Conservation (phyloP, 768 basidiomycete species). For the Cystobasidium ongulense region DNA sequence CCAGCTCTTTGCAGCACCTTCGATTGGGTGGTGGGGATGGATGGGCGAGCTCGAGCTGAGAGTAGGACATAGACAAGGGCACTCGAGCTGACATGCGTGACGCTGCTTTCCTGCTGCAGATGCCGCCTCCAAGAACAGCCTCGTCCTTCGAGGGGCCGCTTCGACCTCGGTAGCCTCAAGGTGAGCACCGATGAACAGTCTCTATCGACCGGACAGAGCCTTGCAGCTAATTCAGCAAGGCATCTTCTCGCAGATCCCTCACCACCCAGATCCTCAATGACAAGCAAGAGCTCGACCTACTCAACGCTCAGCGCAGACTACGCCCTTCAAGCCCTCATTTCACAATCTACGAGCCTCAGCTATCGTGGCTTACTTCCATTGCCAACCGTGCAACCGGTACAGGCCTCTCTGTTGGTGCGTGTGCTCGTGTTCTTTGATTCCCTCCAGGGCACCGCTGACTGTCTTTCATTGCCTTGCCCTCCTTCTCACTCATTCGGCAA, state of each 20-base stretch:
- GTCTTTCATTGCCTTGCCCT: neutral
- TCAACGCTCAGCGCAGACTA: slow-evolving; percentile 76
- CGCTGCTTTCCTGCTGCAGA: neutral
- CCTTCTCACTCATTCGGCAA: neutral
- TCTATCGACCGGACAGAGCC: neutral
- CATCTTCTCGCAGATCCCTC: slow-evolving; percentile 35
- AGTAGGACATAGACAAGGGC: neutral
- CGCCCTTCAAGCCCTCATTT: slow-evolving; percentile 93
- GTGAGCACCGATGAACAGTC: neutral
- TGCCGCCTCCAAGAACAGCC: slow-evolving; percentile 11
- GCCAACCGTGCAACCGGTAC: slow-evolving; percentile 77
- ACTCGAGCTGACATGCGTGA: neutral
- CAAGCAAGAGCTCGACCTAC: slow-evolving; percentile 49
- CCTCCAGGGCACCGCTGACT: neutral
- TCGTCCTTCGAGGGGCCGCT: neutral
- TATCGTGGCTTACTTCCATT: slow-evolving; percentile 83
- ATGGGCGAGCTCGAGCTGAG: neutral
- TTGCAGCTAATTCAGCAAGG: neutral
- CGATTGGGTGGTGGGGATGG: slow-evolving; percentile 12
- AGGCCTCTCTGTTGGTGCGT: slow-evolving; percentile 63
- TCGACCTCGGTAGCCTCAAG: neutral
- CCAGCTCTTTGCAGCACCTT: neutral
- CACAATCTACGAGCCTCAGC: slow-evolving; percentile 87
- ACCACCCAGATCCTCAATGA: slow-evolving; percentile 43
- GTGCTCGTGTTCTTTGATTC: neutral